Evolutionary conservation across 2,329 filamentous ascomycete species (phyloP), one percentile per base, ranked within the genome.

Genomic region (Colletotrichum musicola): DNA sequence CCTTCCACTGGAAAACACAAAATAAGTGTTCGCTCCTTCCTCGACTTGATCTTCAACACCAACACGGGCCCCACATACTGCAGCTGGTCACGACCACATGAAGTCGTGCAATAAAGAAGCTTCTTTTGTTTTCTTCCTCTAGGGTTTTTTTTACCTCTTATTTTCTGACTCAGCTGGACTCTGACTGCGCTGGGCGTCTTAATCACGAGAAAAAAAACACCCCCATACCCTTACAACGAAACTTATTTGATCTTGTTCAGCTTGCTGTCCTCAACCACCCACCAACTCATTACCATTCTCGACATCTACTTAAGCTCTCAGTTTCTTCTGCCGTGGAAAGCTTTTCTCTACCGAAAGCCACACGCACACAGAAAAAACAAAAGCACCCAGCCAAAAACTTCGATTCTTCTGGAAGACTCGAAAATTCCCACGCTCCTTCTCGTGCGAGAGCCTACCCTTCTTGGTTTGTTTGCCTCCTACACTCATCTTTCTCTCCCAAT

Each of bases 151-250:
- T n/a, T n/a, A n/a, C 30, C 18, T 56, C 20, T 71, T 70, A 59
- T 58, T 42, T 71, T 70, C 61, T 66, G 65, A 69, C 61, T 71
- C 69, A 65, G 69, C 69, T 69, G 65, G 67, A 57, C 46, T 35
- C 67, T 68, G 63, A 69, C 40, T 68, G 63, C 53, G 63, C 67
- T 10, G 63, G 67, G 22, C 57, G 57, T 68, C 46, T 59, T 62
- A 55, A 67, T 68, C 49, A 59, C 56, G 30, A 57, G 10, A 35
- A 35, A 35, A 35, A 35, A 49, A 51, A 30, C 16, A n/a, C n/a
- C n/a, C n/a, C 38, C 44, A 35, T 46, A 38, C 16, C 18, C 46
- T n/a, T 46, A 18, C 22, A 14, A 38, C 42, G 35, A 54, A 51
- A 22, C 46, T 60, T 40, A 42, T 35, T 18, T 42, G 30, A 18